Percentiles rank a stretch among this genome's conserved stretches.
These are phyloP conservation scores for Geranium brycei DNA, from an alignment of 345 rosid genomes.

Conservation along the genomic window DNA sequence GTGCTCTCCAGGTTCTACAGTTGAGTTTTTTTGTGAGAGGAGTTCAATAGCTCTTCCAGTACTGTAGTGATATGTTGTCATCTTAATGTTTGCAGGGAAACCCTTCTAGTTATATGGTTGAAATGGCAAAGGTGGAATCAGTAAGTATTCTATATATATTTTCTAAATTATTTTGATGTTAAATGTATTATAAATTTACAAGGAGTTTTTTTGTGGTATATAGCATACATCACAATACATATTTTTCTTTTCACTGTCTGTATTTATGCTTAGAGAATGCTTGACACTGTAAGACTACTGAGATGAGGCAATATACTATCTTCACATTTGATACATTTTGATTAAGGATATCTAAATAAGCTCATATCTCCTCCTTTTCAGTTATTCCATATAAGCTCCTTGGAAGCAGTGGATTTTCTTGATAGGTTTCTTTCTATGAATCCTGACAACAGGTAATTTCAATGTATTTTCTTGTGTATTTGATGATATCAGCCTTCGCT, in stretches of 20 bases:
- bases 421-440: slow-evolving; percentile 77
- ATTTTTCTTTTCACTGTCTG: background rate
- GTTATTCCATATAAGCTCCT: slow-evolving; percentile 64
- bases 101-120: slow-evolving; percentile 75
- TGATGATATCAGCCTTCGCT: background rate
- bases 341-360: background rate
- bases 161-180: background rate
- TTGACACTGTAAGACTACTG: too few species aligned
- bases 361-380: slow-evolving; percentile 21
- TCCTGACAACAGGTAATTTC: slow-evolving; percentile 61
- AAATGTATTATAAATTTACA: background rate
- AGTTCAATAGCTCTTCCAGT: background rate
- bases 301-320: too few species aligned
- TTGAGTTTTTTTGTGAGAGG: background rate
- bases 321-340: too few species aligned
- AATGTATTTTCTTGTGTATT: slow-evolving; percentile 3
- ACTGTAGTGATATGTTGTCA: background rate
- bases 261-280: too few species aligned
- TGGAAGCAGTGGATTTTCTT: slow-evolving; percentile 66
- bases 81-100: slow-evolving; percentile 50
- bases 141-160: slow-evolving; percentile 30
- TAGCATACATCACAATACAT: background rate
- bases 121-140: slow-evolving; percentile 81
- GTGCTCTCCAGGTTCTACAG: too few species aligned
- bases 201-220: background rate